Evolutionary conservation across 1,284 basidiomycete genomes (phyloP).

Genomic region (Amylostereum chailletii): DNA sequence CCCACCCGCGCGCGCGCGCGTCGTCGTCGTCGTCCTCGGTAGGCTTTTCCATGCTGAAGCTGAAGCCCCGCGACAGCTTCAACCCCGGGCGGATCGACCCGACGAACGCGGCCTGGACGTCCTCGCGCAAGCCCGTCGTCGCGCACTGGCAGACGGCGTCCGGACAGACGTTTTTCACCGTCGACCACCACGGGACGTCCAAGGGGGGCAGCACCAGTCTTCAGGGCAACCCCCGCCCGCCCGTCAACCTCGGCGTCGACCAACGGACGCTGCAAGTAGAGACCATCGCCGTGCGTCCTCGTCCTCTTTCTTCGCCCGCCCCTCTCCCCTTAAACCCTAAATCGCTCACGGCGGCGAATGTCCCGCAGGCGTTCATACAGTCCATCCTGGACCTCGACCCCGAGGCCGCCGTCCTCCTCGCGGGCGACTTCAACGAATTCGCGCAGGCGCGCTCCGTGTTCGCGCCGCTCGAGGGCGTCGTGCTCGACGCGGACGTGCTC

Average conservation of each 20-base stretch:
- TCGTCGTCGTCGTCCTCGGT: background rate
- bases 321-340: background rate
- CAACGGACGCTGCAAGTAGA: conserved; percentile 42
- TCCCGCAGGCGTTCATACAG: conserved; percentile 38
- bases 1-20: background rate
- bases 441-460: conserved; percentile 40
- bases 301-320: background rate
- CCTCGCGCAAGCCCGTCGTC: conserved; percentile 53
- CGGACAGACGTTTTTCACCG: conserved; percentile 44
- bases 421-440: conserved; percentile 59
- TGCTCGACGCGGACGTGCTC: conserved; percentile 43
- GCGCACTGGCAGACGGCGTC: conserved; percentile 44
- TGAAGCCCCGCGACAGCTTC: conserved; percentile 25
- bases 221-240: conserved; percentile 49
- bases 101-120: conserved; percentile 44
- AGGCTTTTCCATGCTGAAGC: background rate
- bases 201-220: conserved; percentile 50
- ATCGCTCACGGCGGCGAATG: background rate
- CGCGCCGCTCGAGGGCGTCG: conserved; percentile 31
- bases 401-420: conserved; percentile 43
- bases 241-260: conserved; percentile 45
- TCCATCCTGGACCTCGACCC: conserved; percentile 34
- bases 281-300: conserved; percentile 33
- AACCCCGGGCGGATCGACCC: conserved; percentile 62
- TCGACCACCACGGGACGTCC: conserved; percentile 54